Percentiles rank a stretch among this genome's conserved stretches.
Evolutionary conservation across 768 basidiomycete species (phyloP).

Genomic region (Auricularia cornea): DNA sequence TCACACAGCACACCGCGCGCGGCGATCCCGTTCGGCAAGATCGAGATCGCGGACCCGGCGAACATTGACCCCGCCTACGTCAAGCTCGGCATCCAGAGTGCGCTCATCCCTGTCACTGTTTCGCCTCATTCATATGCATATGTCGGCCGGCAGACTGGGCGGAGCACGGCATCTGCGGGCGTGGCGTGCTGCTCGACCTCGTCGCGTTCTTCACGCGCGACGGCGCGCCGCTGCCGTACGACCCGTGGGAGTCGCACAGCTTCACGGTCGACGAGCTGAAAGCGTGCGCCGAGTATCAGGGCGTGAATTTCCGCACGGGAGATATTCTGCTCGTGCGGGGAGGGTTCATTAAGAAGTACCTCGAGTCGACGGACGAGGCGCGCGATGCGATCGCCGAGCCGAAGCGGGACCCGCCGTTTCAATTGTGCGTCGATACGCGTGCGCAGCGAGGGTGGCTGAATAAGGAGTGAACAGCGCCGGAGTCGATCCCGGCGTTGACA

Average conservation of each 20-base stretch:
- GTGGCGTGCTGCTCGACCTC: constrained; percentile 61
- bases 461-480: not conserved
- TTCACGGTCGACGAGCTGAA: constrained; percentile 48
- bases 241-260: constrained; percentile 52
- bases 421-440: not conserved
- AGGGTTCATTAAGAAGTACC: constrained; percentile 57
- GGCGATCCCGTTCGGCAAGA: constrained; percentile 24
- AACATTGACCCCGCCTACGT: constrained; percentile 38
- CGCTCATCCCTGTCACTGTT: constrained; percentile 17
- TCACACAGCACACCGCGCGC: constrained; percentile 33
- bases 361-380: constrained; percentile 12
- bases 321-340: constrained; percentile 55
- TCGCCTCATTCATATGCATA: not conserved
- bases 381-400: not conserved
- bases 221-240: constrained; percentile 27
- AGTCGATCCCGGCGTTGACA: not conserved
- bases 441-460: not conserved
- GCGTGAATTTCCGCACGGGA: constrained; percentile 47
- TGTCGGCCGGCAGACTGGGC: constrained; percentile 48
- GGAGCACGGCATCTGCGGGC: constrained; percentile 47
- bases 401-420: not conserved
- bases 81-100: constrained; percentile 62
- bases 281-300: constrained; percentile 49
- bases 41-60: constrained; percentile 40
- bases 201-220: constrained; percentile 42